phyloP scores from a whole-genome alignment of 192 early-diverging fungal species.

The Linnemannia zychae region DNA sequence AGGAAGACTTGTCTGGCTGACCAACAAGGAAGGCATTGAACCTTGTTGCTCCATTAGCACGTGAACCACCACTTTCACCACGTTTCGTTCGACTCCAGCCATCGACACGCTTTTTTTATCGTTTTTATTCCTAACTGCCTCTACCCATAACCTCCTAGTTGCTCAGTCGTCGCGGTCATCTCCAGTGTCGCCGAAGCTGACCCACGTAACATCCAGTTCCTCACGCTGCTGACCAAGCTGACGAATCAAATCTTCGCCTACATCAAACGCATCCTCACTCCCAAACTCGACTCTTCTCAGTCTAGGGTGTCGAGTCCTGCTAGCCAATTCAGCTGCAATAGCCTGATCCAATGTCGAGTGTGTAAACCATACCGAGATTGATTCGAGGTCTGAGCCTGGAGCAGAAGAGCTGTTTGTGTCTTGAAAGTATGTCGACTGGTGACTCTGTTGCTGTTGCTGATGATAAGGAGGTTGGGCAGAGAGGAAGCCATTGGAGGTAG shows the following conservation, averaged over 20 bases:
- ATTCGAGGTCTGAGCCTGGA: constrained; percentile 29
- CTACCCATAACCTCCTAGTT: neutral
- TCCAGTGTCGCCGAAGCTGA: constrained; percentile 32
- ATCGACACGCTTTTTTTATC: neutral
- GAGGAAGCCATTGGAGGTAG: neutral
- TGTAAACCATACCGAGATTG: constrained; percentile 40
- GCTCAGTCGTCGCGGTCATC: constrained; percentile 39
- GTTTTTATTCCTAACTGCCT: neutral
- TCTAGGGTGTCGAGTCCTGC: constrained; percentile 23
- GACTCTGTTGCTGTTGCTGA: constrained; percentile 1
- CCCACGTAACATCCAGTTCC: constrained; percentile 30
- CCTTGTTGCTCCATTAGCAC: neutral
- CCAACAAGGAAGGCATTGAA: neutral
- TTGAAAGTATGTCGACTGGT: neutral
- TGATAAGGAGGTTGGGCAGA: neutral
- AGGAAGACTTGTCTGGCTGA: neutral
- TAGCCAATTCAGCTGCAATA: constrained; percentile 23
- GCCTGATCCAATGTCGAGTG: constrained; percentile 40
- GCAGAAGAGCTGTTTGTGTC: neutral
- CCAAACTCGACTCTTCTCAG: constrained; percentile 42
- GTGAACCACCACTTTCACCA: neutral
- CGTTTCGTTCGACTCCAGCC: neutral
- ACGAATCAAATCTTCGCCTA: constrained; percentile 17
- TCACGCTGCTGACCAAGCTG: constrained; percentile 12
- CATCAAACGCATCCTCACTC: constrained; percentile 46